Evolutionary conservation across 129 eudicot species (phyloP).

Genomic region (Chrysanthemum makinoi): DNA sequence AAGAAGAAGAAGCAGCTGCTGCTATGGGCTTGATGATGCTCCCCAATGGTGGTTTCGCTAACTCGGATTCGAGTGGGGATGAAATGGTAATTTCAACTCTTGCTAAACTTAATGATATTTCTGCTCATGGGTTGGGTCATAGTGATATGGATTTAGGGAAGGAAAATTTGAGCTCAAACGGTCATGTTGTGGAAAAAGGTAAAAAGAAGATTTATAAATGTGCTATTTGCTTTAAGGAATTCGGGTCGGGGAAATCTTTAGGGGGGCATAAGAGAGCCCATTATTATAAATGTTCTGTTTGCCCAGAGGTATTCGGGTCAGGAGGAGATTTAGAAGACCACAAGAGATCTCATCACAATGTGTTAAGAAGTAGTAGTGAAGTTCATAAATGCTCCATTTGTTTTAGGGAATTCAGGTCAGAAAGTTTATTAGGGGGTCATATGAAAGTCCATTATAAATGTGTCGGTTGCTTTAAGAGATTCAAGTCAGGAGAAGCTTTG

Average conservation of each 20-base stretch:
- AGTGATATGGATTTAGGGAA: background rate
- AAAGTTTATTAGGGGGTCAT: conserved; percentile 44
- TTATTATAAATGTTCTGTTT: background rate
- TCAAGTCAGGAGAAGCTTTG: background rate
- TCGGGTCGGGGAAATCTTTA: conserved; percentile 55
- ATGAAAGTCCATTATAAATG: conserved; percentile 46
- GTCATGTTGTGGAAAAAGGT: background rate
- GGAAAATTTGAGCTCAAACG: background rate
- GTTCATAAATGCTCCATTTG: no score
- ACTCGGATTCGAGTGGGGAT: conserved; percentile 10
- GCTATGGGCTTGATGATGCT: conserved; percentile 51
- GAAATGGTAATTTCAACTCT: conserved; percentile 7
- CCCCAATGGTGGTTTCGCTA: conserved; percentile 44
- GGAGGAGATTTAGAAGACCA: conserved; percentile 66
- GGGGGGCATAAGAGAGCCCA: conserved; percentile 67
- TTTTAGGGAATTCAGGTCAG: no score
- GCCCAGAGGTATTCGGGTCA: conserved; percentile 52
- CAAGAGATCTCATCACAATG: conserved; percentile 49
- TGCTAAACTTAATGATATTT: conserved; percentile 6
- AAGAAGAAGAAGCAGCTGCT: conserved; percentile 48
- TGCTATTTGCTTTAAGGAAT: conserved; percentile 51
- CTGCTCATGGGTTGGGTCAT: background rate
- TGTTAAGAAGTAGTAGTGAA: background rate
- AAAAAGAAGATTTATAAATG: conserved; percentile 25
- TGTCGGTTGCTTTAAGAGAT: no score